A percentile compares a stretch with the other conserved stretches of the same genome.
Conservation (phyloP, 495 filamentous ascomycete species). For the Melanomma pulvis-pyrius region DNA sequence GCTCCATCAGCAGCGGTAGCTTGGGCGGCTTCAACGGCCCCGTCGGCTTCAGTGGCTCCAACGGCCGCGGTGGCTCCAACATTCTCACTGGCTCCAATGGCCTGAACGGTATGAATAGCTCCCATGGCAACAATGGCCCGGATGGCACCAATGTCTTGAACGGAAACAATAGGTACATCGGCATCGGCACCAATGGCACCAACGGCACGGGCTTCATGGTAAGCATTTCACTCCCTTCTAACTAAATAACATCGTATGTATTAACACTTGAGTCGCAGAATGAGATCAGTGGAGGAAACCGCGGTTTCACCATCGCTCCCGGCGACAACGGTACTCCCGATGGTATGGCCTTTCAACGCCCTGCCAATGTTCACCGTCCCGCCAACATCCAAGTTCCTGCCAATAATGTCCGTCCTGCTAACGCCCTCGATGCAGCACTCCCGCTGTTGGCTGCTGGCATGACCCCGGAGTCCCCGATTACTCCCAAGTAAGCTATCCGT, state of each 20-base stretch:
- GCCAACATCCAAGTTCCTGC: not conserved
- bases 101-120: not conserved
- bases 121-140: not conserved
- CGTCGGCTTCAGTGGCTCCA: too few relatives aligned
- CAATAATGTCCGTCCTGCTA: not conserved
- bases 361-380: not conserved
- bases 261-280: too few relatives aligned
- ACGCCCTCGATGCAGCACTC: too few relatives aligned
- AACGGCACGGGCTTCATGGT: not conserved
- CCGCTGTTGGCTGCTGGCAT: not conserved
- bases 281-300: not conserved
- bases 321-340: not conserved
- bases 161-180: not conserved
- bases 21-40: too few relatives aligned
- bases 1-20: too few relatives aligned
- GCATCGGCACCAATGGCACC: not conserved
- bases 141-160: not conserved
- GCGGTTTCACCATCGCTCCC: not conserved
- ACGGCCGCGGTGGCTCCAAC: too few relatives aligned
- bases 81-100: not conserved
- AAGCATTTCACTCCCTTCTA: not conserved
- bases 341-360: not conserved
- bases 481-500: not conserved
- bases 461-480: not conserved
- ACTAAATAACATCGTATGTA: too few relatives aligned